Evolutionary conservation across 441 rosid species (phyloP), one percentile per base, ranked within the genome.

Genomic region (Breynia disticha): DNA sequence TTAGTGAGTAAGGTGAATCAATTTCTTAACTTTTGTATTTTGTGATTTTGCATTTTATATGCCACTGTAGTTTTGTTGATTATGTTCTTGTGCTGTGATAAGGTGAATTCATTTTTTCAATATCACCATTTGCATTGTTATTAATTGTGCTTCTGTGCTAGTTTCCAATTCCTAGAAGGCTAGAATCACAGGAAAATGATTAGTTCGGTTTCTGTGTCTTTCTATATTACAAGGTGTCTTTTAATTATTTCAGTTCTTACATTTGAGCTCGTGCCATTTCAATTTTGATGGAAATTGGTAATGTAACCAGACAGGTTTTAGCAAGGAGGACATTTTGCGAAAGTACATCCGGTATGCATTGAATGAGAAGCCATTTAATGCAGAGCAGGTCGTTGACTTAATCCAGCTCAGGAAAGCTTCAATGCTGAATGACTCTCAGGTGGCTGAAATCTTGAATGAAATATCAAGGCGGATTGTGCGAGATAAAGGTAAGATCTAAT

Each of bases 281-380:
- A 38, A 59, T n/a, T 70, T 72, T 76, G 76, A 75, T 67, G 60
- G 57, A 46, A 35, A 58, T 44, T 57, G 50, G 63, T 73, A 45
- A 60, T 79, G 19, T 64, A 63, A 76, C 66, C 95, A 88, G 98
- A 91, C 95, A 82, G 98, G 79, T 73, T 88, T 86, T 72, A 78
- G 75, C 72, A 75, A 76, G 87, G 87, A 74, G 76, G 98, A 86
- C 61, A 75, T 91, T 59, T 69, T 88, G 68, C 78, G 95, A 67
- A 91, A 91, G 71, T 91, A 88, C 71, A 79, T 84, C 59, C 82
- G 97, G 3, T 88, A 84, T 65, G 83, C 83, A 0, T 64, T 93
- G 90, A 88, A 93, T 64, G 98, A 93, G 81, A 93, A 82, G 52
- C 95, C 95, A 16, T 91, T 89, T 64, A 82, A 74, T 55, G 85